A percentile compares a stretch with the other conserved stretches of the same genome.
These are phyloP conservation scores for Aspergillus arachidicola DNA, from an alignment of 2,329 filamentous ascomycete genomes.

Conservation along the genomic window DNA sequence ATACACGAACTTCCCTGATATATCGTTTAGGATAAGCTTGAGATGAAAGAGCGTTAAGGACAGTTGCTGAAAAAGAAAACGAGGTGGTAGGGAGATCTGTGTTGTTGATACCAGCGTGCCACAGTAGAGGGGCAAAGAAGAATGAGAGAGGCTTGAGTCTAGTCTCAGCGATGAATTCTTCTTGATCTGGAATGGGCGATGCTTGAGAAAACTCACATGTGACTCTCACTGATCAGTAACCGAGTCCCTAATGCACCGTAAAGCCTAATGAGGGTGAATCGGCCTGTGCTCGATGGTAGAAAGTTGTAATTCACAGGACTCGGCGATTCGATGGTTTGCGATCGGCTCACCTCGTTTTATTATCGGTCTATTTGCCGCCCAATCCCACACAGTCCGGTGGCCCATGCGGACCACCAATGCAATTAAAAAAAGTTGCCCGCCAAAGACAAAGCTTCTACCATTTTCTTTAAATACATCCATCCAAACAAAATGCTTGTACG, in stretches of 20 bases:
- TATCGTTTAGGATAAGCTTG: background rate
- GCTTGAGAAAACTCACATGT: constrained; percentile 19
- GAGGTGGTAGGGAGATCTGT: constrained; percentile 13
- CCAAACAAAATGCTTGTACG: constrained; percentile 36
- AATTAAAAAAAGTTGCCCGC: constrained; percentile 43
- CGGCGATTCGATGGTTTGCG: constrained; percentile 19
- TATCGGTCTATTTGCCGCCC: constrained; percentile 27
- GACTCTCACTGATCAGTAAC: constrained; percentile 9
- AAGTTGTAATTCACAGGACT: constrained; percentile 18
- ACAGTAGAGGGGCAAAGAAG: constrained; percentile 36
- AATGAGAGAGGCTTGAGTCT: constrained; percentile 21
- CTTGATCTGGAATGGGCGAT: background rate
- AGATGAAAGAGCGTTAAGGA: constrained; percentile 31
- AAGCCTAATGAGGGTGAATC: constrained; percentile 26
- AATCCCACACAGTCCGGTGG: constrained; percentile 36
- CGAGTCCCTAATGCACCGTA: constrained; percentile 27
- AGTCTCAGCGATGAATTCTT: constrained; percentile 16
- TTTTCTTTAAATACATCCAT: constrained; percentile 8
- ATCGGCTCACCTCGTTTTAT: constrained; percentile 24
- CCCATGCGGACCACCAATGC: constrained; percentile 27
- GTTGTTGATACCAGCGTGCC: constrained; percentile 26
- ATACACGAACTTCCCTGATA: constrained; percentile 4
- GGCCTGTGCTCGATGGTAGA: constrained; percentile 16
- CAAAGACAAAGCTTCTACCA: constrained; percentile 11
- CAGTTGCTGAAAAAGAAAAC: constrained; percentile 7